These are phyloP conservation scores for Ophiostoma sp. DNA, from an alignment of 2,329 filamentous ascomycete genomes.

Conservation along the genomic window DNA sequence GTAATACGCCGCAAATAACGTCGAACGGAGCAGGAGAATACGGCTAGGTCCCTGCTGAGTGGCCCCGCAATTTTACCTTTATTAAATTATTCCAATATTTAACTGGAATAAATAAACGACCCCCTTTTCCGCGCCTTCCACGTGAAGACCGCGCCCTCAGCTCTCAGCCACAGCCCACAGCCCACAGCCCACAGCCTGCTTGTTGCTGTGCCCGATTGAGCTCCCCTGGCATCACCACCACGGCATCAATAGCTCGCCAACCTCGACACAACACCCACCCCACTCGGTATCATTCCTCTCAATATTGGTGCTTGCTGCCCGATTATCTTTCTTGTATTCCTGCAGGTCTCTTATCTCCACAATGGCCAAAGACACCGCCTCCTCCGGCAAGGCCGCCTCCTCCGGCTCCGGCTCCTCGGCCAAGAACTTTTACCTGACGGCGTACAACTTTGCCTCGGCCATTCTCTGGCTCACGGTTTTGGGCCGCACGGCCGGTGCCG, in stretches of 20 bases:
- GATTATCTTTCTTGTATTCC: not conserved
- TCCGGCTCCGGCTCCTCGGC: slow-evolving; percentile 29
- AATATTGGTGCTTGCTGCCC: no score
- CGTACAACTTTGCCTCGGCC: slow-evolving; percentile 78
- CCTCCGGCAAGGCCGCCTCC: slow-evolving; percentile 33
- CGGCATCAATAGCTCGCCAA: slow-evolving; percentile 3
- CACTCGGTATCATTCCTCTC: no score
- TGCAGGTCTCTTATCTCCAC: not conserved
- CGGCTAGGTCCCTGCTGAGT: not conserved
- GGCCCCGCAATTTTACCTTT: not conserved
- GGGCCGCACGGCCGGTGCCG: slow-evolving; percentile 54
- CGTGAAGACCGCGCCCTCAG: not conserved
- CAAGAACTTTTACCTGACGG: slow-evolving; percentile 66
- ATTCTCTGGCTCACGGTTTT: slow-evolving; percentile 74
- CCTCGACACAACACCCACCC: not conserved
- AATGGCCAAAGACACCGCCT: not conserved
- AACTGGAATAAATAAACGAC: not conserved
- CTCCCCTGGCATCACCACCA: not conserved
- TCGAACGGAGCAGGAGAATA: not conserved
- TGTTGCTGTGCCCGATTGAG: slow-evolving; percentile 1
- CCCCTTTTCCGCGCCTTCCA: slow-evolving; percentile 8
- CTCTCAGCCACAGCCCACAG: no score
- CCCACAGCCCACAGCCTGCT: no score
- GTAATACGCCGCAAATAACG: slow-evolving; percentile 6
- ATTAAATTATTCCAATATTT: not conserved